phyloP scores from a whole-genome alignment of 1,139 yeast genomes.

The Blastobotrys proliferans region DNA sequence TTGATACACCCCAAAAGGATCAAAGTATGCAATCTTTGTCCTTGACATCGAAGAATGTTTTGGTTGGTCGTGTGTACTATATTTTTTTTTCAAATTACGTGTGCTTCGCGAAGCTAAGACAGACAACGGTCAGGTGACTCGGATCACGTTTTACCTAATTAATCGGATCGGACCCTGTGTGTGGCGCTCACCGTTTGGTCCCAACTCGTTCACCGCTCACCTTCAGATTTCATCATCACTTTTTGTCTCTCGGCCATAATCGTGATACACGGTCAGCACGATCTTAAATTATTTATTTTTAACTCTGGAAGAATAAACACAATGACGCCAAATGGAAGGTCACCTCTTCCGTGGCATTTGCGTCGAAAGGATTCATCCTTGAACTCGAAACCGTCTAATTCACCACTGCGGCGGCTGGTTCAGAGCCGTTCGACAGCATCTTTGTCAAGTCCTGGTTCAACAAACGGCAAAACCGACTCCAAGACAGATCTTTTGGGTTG shows the following conservation, averaged over 20 bases:
- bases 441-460: constrained; percentile 1
- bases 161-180: too few relatives aligned
- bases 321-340: constrained; percentile 3
- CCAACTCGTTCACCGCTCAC: too few relatives aligned
- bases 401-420: constrained; percentile 15
- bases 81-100: too few relatives aligned
- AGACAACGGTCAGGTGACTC: too few relatives aligned
- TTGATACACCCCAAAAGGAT: constrained; percentile 71
- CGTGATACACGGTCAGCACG: too few relatives aligned
- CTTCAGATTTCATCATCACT: too few relatives aligned
- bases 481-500: constrained; percentile 43
- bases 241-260: too few relatives aligned
- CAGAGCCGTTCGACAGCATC: not conserved
- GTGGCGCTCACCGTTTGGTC: too few relatives aligned
- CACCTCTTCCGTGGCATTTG: constrained; percentile 9
- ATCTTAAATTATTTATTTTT: too few relatives aligned
- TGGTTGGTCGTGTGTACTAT: not conserved
- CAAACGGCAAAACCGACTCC: not conserved
- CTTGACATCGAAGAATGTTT: too few relatives aligned
- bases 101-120: too few relatives aligned
- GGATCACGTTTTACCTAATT: too few relatives aligned
- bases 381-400: constrained; percentile 5
- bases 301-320: not conserved
- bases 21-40: constrained; percentile 66
- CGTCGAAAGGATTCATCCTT: constrained; percentile 13